phyloP scores from a whole-genome alignment of 345 rosid genomes.

The Crucihimalaya himalaica region DNA sequence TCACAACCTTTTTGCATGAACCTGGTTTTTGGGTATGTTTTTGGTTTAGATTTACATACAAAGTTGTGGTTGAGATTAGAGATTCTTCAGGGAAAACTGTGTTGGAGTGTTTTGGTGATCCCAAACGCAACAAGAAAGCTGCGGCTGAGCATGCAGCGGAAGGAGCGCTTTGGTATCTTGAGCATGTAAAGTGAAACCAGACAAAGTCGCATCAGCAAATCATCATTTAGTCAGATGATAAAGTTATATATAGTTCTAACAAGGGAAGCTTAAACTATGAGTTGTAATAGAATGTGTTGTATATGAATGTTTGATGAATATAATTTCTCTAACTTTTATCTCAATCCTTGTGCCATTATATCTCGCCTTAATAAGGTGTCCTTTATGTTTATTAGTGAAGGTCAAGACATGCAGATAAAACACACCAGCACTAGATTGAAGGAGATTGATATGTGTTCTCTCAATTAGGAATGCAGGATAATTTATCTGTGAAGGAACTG shows the following conservation, averaged over 20 bases:
- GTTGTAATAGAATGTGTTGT: too few species aligned
- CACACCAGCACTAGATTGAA: too few species aligned
- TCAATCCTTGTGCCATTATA: too few species aligned
- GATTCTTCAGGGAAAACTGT: constrained; percentile 22
- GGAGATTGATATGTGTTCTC: too few species aligned
- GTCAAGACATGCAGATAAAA: too few species aligned
- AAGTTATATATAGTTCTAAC: background rate
- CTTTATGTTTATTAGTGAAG: too few species aligned
- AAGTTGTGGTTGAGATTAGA: constrained; percentile 50
- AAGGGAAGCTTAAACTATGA: background rate
- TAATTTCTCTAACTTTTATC: too few species aligned
- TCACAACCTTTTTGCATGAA: background rate
- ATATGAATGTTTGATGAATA: too few species aligned
- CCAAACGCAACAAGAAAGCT: constrained; percentile 49
- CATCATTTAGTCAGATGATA: background rate
- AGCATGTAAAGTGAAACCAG: constrained; percentile 32
- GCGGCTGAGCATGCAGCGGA: constrained; percentile 77
- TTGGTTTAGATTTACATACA: constrained; percentile 55
- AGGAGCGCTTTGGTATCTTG: constrained; percentile 70
- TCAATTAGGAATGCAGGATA: too few species aligned
- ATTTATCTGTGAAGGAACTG: too few species aligned
- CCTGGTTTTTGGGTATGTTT: background rate
- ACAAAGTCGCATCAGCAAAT: background rate
- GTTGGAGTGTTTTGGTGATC: constrained; percentile 56
- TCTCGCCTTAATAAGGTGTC: too few species aligned